Evolutionary conservation across 345 rosid genomes (phyloP).

Genomic region (Geranium rotundifolium): DNA sequence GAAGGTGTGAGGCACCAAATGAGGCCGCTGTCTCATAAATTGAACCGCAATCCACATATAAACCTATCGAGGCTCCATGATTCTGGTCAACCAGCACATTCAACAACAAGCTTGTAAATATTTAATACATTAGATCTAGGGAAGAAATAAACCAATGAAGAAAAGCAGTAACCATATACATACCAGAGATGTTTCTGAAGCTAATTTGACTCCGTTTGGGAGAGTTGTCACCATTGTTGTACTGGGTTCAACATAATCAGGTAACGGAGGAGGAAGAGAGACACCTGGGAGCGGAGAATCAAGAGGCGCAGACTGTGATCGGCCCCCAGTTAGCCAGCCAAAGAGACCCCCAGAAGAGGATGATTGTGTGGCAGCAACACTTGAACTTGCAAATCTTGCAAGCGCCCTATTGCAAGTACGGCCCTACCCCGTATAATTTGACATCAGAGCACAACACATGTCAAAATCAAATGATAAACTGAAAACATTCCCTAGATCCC

Average conservation of each 20-base stretch:
- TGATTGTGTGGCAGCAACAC: conserved; percentile 39
- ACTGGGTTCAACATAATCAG: conserved; percentile 59
- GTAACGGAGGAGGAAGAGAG: conserved; percentile 48
- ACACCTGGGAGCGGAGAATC: conserved; percentile 51
- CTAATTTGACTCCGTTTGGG: conserved; percentile 47
- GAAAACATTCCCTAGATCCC: too few relatives aligned
- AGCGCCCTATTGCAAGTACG: conserved; percentile 14
- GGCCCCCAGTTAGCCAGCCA: conserved; percentile 60
- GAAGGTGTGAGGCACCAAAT: conserved; percentile 66
- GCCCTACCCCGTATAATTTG: conserved; percentile 12
- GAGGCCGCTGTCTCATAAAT: conserved; percentile 60
- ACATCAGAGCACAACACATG: not conserved
- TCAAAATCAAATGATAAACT: not conserved
- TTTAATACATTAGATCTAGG: conserved; percentile 1
- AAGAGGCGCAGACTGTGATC: conserved; percentile 22
- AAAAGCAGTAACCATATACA: conserved; percentile 9
- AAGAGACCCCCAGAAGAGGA: conserved; percentile 40
- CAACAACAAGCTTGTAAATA: conserved; percentile 3
- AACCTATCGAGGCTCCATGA: conserved; percentile 73
- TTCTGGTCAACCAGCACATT: conserved; percentile 24
- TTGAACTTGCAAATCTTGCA: conserved; percentile 40
- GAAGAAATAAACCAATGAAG: not conserved
- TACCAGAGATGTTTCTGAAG: conserved; percentile 48
- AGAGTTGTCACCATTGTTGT: conserved; percentile 50
- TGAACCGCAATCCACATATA: conserved; percentile 65